These are phyloP conservation scores for Geum urbanum DNA, from an alignment of 306 rosid species.

Conservation along the genomic window DNA sequence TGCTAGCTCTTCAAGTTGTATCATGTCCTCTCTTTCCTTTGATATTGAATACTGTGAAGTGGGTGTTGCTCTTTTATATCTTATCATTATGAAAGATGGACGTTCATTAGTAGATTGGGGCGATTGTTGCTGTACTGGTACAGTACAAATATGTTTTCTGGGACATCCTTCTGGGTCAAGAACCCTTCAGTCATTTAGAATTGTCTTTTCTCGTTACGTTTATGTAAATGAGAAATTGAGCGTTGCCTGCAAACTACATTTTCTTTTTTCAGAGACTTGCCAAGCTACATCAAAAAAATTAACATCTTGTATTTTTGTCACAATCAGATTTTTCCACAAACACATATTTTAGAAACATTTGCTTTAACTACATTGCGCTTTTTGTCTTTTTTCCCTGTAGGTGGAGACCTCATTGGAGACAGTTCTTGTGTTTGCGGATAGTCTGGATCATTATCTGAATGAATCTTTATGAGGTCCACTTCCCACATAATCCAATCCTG, in stretches of 20 bases:
- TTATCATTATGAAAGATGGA: background rate
- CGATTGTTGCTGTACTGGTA: background rate
- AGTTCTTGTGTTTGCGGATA: background rate
- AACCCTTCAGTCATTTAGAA: background rate
- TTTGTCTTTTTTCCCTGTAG: background rate
- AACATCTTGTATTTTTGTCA: background rate
- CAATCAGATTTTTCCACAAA: background rate
- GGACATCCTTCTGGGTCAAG: background rate
- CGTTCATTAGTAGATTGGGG: background rate
- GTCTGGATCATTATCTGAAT: background rate
- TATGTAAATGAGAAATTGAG: background rate
- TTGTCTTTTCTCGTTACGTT: background rate
- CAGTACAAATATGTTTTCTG: background rate
- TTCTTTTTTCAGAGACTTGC: background rate
- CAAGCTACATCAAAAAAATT: background rate
- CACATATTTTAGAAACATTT: background rate
- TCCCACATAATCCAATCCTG: constrained; percentile 87
- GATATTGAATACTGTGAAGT: no score
- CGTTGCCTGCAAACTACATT: background rate
- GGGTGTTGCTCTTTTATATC: background rate
- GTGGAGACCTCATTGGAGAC: background rate
- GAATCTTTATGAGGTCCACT: constrained; percentile 55
- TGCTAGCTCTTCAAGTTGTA: no score
- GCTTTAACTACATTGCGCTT: background rate
- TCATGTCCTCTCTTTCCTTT: background rate